Conservation (phyloP, 768 basidiomycete species). For the Rhodocollybia butyracea region DNA sequence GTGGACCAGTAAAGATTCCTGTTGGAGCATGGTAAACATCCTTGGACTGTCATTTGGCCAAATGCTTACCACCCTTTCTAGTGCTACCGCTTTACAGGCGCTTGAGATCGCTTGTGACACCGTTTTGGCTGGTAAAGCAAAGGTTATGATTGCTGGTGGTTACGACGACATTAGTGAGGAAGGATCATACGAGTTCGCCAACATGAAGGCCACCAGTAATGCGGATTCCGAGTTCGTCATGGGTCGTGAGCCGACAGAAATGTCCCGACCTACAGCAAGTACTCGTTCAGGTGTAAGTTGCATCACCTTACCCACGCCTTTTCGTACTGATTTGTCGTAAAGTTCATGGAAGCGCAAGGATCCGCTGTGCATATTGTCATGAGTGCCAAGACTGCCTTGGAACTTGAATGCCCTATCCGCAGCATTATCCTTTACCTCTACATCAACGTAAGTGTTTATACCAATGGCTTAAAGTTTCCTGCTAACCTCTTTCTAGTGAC, state of each 20-base stretch:
- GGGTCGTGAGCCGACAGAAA: slow-evolving; percentile 98
- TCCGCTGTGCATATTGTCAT: slow-evolving; percentile 97
- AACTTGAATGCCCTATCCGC: slow-evolving; percentile 91
- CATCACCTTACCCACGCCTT: slow-evolving; percentile 9
- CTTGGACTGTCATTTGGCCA: background rate
- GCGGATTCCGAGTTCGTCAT: slow-evolving; percentile 97
- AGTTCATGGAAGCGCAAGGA: slow-evolving; percentile 97
- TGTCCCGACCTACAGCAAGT: slow-evolving; percentile 96
- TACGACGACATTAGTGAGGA: slow-evolving; percentile 99
- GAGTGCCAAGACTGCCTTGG: slow-evolving; percentile 93
- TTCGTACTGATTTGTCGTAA: slow-evolving; percentile 1
- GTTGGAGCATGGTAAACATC: slow-evolving; percentile 89
- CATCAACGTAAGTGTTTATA: slow-evolving; percentile 75
- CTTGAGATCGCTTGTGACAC: slow-evolving; percentile 98
- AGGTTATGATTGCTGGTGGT: slow-evolving; percentile 98
- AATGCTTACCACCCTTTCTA: slow-evolving; percentile 23
- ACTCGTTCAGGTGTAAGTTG: slow-evolving; percentile 86
- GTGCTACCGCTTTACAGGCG: slow-evolving; percentile 96
- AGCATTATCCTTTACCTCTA: slow-evolving; percentile 95
- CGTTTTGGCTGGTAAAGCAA: slow-evolving; percentile 92
- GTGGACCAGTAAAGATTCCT: slow-evolving; percentile 98
- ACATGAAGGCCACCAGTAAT: slow-evolving; percentile 99
- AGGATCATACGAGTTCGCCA: slow-evolving; percentile 98
- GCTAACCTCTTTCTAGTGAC: slow-evolving; percentile 55
- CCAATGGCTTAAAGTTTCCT: too few species aligned